These are phyloP conservation scores for Penicillium paneum DNA, from an alignment of 2,329 filamentous ascomycete genomes.

Conservation along the genomic window DNA sequence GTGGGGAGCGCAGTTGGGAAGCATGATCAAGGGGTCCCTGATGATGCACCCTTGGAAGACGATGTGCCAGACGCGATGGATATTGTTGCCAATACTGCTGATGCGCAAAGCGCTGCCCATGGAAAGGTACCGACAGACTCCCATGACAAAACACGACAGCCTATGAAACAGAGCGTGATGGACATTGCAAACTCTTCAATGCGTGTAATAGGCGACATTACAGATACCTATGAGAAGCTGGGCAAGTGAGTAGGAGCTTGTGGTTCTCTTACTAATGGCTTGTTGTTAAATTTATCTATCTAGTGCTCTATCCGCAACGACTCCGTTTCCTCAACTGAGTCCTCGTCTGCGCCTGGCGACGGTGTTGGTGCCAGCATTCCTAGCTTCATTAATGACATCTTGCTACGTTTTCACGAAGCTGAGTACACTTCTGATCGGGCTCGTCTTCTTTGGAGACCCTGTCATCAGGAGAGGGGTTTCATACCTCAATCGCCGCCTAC, in stretches of 20 bases:
- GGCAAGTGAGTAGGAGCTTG: conserved; percentile 49
- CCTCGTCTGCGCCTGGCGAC: conserved; percentile 56
- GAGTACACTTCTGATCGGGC: conserved; percentile 64
- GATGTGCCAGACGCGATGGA: conserved; percentile 61
- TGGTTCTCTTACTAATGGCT: not conserved
- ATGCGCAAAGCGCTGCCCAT: conserved; percentile 52
- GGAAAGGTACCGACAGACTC: conserved; percentile 51
- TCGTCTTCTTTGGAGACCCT: conserved; percentile 77
- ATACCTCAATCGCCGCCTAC: conserved; percentile 52
- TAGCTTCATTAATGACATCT: conserved; percentile 53
- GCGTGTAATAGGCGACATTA: conserved; percentile 59
- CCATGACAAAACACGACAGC: conserved; percentile 74
- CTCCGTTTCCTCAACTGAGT: conserved; percentile 56
- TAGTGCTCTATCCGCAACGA: conserved; percentile 60
- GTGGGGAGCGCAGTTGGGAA: conserved; percentile 74
- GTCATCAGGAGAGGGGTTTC: conserved; percentile 59
- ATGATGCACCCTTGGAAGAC: conserved; percentile 50
- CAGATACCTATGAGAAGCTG: conserved; percentile 63
- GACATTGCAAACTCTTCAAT: conserved; percentile 70
- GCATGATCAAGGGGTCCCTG: conserved; percentile 64
- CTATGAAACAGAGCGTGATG: conserved; percentile 75
- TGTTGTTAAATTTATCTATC: conserved; percentile 3
- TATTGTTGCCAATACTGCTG: conserved; percentile 52
- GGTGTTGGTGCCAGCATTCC: conserved; percentile 52
- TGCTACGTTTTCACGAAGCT: conserved; percentile 64